These are phyloP conservation scores for Magnaporthiopsis poae DNA, from an alignment of 2,329 filamentous ascomycete genomes.

Conservation along the genomic window DNA sequence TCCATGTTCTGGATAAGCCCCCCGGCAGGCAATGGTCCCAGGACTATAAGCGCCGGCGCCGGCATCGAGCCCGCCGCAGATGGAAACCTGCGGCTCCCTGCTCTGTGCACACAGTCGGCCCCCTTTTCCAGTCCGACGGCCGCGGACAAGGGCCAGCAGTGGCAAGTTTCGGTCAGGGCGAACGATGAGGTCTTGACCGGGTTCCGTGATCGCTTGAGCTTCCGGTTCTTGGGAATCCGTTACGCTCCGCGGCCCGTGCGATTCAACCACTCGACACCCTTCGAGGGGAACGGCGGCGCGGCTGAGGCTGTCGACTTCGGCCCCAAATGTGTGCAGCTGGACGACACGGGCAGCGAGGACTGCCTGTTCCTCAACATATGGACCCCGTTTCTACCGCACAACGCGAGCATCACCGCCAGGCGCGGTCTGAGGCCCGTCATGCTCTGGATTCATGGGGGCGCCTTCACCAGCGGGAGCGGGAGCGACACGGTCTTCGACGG, in stretches of 20 bases:
- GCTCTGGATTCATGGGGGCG: slow-evolving; percentile 40
- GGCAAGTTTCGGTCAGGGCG: slow-evolving; percentile 27
- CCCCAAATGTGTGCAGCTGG: slow-evolving; percentile 29
- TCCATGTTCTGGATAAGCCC: slow-evolving; percentile 29
- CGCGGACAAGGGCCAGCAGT: slow-evolving; percentile 24
- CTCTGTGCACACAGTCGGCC: slow-evolving; percentile 33
- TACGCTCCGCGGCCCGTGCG: slow-evolving; percentile 34
- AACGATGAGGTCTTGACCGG: slow-evolving; percentile 29
- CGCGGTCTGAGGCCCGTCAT: slow-evolving; percentile 25
- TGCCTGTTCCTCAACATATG: slow-evolving; percentile 39
- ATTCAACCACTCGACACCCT: slow-evolving; percentile 33
- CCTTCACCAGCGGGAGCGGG: slow-evolving; percentile 39
- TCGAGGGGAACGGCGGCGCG: slow-evolving; percentile 23
- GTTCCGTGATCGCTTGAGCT: slow-evolving; percentile 36
- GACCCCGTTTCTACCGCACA: slow-evolving; percentile 29
- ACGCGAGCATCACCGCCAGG: slow-evolving; percentile 12
- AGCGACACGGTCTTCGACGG: slow-evolving; percentile 35
- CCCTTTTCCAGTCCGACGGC: slow-evolving; percentile 27
- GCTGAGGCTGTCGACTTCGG: slow-evolving; percentile 28
- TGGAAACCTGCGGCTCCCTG: slow-evolving; percentile 20
- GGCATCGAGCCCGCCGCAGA: slow-evolving; percentile 12
- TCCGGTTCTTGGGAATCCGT: slow-evolving; percentile 40
- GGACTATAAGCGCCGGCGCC: slow-evolving; percentile 21
- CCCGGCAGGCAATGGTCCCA: slow-evolving; percentile 12
- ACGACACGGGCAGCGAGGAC: slow-evolving; percentile 30